These are phyloP conservation scores for Solanum aculeatissimum DNA, from an alignment of 305 asterid species.

Conservation along the genomic window DNA sequence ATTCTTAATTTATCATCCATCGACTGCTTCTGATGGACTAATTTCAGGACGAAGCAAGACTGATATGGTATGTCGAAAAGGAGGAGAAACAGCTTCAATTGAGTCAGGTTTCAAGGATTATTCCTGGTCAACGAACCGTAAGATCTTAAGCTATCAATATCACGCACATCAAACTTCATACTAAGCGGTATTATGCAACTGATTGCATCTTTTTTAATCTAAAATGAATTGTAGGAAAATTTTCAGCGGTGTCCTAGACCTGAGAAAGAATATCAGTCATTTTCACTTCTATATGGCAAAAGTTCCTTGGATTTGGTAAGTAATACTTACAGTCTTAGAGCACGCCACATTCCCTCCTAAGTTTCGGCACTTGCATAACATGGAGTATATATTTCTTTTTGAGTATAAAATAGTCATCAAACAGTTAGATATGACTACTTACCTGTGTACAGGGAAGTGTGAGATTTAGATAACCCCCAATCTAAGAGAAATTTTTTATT, in stretches of 20 bases:
- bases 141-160: constrained; percentile 13
- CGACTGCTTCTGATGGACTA: not conserved
- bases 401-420: not conserved
- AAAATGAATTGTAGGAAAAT: constrained; percentile 29
- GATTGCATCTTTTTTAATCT: not conserved
- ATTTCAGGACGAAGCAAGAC: constrained; percentile 54
- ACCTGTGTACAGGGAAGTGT: not conserved
- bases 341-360: not conserved
- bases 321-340: not conserved
- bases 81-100: constrained; percentile 50
- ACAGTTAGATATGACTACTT: not conserved
- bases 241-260: constrained; percentile 71
- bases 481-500: not conserved
- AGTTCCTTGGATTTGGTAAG: constrained; percentile 67
- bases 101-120: constrained; percentile 52
- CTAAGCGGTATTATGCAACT: not conserved
- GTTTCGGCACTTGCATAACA: not conserved
- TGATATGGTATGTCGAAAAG: constrained; percentile 52
- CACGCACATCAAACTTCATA: not conserved
- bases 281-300: constrained; percentile 57
- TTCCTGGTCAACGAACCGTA: constrained; percentile 83
- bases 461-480: not conserved
- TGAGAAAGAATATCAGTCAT: constrained; percentile 76
- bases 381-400: not conserved
- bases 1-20: not conserved